A percentile compares a stretch with the other conserved stretches of the same genome.
phyloP scores from a whole-genome alignment of 805 yeast species.

The Wickerhamiella dianesei region DNA sequence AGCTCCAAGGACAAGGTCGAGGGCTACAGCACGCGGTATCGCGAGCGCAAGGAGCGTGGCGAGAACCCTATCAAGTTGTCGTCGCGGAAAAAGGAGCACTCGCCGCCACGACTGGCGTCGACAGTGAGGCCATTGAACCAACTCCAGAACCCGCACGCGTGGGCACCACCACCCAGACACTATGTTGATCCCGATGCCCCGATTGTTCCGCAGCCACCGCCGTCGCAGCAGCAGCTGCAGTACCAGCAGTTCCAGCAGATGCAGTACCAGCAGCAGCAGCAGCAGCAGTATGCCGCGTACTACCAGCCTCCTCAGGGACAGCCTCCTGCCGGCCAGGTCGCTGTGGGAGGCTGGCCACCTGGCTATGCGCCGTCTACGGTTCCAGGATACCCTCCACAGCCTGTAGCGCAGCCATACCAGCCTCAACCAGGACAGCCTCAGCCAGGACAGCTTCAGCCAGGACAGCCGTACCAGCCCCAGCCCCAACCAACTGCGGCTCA shows the following conservation, averaged over 20 bases:
- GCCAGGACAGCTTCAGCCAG: slow-evolving; percentile 7
- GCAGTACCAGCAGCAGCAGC: slow-evolving; percentile 1
- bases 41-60: not conserved
- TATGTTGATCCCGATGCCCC: not conserved
- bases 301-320: slow-evolving; percentile 3
- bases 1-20: slow-evolving; percentile 1
- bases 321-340: not conserved
- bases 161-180: slow-evolving; percentile 11
- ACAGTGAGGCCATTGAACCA: slow-evolving; percentile 8
- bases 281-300: not conserved
- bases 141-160: slow-evolving; percentile 7
- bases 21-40: not conserved
- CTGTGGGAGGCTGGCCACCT: not conserved
- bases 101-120: slow-evolving; percentile 1
- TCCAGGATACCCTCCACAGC: slow-evolving; percentile 3
- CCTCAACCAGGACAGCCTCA: slow-evolving; percentile 3
- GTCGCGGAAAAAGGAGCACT: not conserved
- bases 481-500: not conserved
- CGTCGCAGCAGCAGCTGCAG: not conserved
- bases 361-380: slow-evolving; percentile 6
- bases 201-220: not conserved
- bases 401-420: slow-evolving; percentile 2
- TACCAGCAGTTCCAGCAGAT: not conserved
- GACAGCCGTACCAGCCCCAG: slow-evolving; percentile 10
- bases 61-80: slow-evolving; percentile 1